These are phyloP conservation scores for Pholiota microspora DNA, from an alignment of 768 basidiomycete species.

Conservation along the genomic window DNA sequence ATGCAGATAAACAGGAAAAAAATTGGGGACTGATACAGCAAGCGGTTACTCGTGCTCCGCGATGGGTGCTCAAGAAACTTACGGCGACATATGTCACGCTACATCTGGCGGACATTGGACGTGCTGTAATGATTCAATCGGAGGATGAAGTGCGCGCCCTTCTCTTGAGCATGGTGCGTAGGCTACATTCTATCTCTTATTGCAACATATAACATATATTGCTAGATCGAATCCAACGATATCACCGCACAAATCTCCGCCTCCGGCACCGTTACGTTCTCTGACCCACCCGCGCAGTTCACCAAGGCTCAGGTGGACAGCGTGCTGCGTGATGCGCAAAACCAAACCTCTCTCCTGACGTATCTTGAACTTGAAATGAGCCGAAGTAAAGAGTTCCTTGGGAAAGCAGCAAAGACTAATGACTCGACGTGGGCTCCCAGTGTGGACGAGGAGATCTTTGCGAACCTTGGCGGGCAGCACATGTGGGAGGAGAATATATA, in stretches of 20 bases:
- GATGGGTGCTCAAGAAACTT: constrained; percentile 78
- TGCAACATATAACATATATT: not conserved
- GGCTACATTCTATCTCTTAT: not conserved
- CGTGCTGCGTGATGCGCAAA: constrained; percentile 53
- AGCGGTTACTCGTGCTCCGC: constrained; percentile 66
- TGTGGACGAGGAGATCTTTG: constrained; percentile 20
- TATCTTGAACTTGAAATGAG: constrained; percentile 55
- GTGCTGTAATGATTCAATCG: constrained; percentile 45
- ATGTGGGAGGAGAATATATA: constrained; percentile 21
- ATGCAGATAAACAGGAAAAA: constrained; percentile 47
- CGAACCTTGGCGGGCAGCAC: constrained; percentile 14
- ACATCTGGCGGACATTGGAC: constrained; percentile 68
- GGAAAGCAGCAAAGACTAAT: constrained; percentile 38
- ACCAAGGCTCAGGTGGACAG: constrained; percentile 60
- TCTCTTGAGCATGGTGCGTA: constrained; percentile 69
- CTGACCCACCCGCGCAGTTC: constrained; percentile 58
- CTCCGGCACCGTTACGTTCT: constrained; percentile 72
- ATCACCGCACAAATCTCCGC: constrained; percentile 68
- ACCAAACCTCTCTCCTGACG: constrained; percentile 46
- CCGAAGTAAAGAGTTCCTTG: constrained; percentile 68
- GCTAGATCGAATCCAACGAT: constrained; percentile 67
- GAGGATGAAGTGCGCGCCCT: constrained; percentile 56
- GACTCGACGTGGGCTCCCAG: constrained; percentile 17
- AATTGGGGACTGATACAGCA: constrained; percentile 70
- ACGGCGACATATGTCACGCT: constrained; percentile 83